Evolutionary conservation across 768 basidiomycete genomes (phyloP).

Genomic region (Boletus rufocinnamomeus): DNA sequence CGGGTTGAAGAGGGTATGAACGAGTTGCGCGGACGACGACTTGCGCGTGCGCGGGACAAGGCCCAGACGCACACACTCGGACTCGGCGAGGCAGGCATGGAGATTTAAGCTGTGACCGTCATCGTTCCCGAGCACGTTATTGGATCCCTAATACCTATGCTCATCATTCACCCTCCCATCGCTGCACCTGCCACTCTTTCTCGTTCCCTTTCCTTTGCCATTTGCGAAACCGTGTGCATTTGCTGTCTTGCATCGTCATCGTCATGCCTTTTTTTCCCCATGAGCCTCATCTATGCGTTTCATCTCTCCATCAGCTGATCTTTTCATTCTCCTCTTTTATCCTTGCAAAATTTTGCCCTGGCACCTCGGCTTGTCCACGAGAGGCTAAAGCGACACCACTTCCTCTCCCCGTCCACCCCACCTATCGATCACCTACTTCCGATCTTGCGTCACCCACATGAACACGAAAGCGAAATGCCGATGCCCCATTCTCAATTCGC

Average conservation of each 20-base stretch:
- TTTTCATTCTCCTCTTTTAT: background rate
- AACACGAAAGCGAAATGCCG: background rate
- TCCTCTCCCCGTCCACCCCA: background rate
- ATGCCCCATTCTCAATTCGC: background rate
- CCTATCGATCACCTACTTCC: background rate
- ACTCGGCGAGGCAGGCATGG: constrained; percentile 19
- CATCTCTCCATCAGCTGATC: too few species aligned
- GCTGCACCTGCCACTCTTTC: background rate
- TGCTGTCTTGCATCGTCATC: background rate
- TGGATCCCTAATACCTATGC: background rate
- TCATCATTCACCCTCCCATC: background rate
- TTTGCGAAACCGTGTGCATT: background rate
- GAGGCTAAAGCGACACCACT: constrained; percentile 6
- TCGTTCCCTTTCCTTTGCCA: background rate
- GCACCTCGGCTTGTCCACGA: background rate
- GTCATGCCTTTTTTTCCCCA: background rate
- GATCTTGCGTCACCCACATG: background rate
- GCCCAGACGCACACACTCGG: constrained; percentile 5
- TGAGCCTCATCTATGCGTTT: constrained; percentile 1
- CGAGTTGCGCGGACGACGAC: constrained; percentile 23
- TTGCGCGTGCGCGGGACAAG: constrained; percentile 23
- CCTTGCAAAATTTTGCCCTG: background rate
- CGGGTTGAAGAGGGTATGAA: background rate
- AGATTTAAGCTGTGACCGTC: constrained; percentile 11
- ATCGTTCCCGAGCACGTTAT: background rate